phyloP scores from a whole-genome alignment of 306 rosid genomes.

The Arachis stenosperma region DNA sequence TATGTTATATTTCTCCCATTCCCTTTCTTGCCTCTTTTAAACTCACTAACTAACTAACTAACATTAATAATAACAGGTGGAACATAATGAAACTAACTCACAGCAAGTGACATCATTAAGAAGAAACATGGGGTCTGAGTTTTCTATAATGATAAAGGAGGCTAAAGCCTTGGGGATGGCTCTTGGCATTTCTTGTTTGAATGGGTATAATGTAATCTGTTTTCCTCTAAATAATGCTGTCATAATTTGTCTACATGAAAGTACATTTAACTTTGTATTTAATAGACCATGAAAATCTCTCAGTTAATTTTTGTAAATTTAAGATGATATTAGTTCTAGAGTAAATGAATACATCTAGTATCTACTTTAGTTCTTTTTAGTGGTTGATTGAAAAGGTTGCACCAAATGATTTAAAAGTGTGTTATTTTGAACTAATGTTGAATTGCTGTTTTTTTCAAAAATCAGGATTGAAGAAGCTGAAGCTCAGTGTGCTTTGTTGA shows the following conservation, averaged over 20 bases:
- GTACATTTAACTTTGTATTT: conserved; percentile 9
- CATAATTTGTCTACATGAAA: conserved; percentile 19
- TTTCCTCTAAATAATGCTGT: conserved; percentile 31
- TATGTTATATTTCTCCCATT: not conserved
- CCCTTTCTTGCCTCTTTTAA: conserved; percentile 22
- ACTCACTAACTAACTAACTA: conserved; percentile 31
- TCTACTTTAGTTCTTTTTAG: conserved; percentile 1
- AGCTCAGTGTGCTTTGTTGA: conserved; percentile 84
- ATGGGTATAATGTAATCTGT: conserved; percentile 56
- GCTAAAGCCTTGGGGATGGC: conserved; percentile 72
- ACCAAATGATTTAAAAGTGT: conserved; percentile 1
- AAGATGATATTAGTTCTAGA: not conserved
- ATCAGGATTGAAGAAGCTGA: conserved; percentile 89
- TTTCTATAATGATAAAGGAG: conserved; percentile 80
- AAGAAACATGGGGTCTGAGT: conserved; percentile 80
- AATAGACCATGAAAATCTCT: not conserved
- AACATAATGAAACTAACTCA: conserved; percentile 45
- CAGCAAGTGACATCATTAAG: conserved; percentile 52
- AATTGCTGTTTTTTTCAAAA: conserved; percentile 24
- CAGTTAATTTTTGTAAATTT: not conserved
- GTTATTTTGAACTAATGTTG: conserved; percentile 27
- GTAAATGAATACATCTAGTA: not conserved
- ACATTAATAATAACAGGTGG: conserved; percentile 49
- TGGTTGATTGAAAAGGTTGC: conserved; percentile 36
- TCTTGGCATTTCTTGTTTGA: conserved; percentile 75